phyloP scores from a whole-genome alignment of 805 yeast genomes.

The Soucietia sequanensis region DNA sequence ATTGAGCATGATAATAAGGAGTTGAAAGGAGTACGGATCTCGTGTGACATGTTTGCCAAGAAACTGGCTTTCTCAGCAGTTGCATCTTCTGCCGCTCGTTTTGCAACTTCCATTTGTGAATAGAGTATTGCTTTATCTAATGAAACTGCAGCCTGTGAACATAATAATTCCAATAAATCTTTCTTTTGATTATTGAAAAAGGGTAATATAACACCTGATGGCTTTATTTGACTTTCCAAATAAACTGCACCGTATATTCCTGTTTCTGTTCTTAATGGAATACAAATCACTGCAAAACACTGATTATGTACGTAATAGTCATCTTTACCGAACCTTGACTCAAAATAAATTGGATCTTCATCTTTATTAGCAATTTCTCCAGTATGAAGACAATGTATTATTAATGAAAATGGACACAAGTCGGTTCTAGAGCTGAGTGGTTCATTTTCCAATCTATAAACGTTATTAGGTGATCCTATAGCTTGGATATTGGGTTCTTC shows the following conservation, averaged over 20 bases:
- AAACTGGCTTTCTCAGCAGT: slow-evolving; percentile 55
- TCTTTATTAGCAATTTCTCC: slow-evolving; percentile 37
- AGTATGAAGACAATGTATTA: slow-evolving; percentile 36
- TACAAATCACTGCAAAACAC: slow-evolving; percentile 38
- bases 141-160: slow-evolving; percentile 54
- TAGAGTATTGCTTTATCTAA: slow-evolving; percentile 47
- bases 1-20: slow-evolving; percentile 49
- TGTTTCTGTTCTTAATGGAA: slow-evolving; percentile 44
- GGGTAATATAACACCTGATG: slow-evolving; percentile 2
- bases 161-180: slow-evolving; percentile 42
- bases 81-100: slow-evolving; percentile 48
- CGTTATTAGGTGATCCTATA: slow-evolving; percentile 24
- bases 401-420: slow-evolving; percentile 40
- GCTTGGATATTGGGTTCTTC: slow-evolving; percentile 26
- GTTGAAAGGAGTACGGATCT: slow-evolving; percentile 56
- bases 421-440: slow-evolving; percentile 40
- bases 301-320: slow-evolving; percentile 36
- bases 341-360: slow-evolving; percentile 33
- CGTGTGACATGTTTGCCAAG: slow-evolving; percentile 56
- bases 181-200: slow-evolving; percentile 31
- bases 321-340: slow-evolving; percentile 34
- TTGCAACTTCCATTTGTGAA: slow-evolving; percentile 45
- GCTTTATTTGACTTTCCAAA: slow-evolving; percentile 26
- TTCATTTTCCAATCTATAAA: slow-evolving; percentile 26
- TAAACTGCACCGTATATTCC: slow-evolving; percentile 47